These are phyloP conservation scores for Hypoxylon cercidicola DNA, from an alignment of 495 filamentous ascomycete species.

Conservation along the genomic window DNA sequence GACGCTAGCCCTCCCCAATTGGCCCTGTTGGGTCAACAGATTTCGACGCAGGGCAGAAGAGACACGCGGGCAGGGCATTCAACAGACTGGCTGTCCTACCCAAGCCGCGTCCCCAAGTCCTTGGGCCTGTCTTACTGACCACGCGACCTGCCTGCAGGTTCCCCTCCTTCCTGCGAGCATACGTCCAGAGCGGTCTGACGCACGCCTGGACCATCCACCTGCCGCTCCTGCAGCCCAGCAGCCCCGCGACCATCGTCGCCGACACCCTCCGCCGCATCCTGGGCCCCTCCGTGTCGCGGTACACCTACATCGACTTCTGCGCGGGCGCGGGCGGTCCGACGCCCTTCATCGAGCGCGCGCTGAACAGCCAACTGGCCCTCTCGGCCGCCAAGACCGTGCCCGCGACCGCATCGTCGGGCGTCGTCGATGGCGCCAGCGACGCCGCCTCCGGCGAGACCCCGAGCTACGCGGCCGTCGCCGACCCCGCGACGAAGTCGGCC, in stretches of 20 bases:
- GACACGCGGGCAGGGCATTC: slow-evolving; percentile 2
- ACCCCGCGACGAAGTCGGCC: slow-evolving; percentile 24
- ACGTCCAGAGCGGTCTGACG: slow-evolving; percentile 63
- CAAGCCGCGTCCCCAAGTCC: not conserved
- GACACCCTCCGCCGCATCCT: slow-evolving; percentile 57
- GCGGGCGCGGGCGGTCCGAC: slow-evolving; percentile 78
- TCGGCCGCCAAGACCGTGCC: slow-evolving; percentile 15
- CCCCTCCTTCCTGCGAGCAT: slow-evolving; percentile 60
- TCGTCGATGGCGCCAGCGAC: slow-evolving; percentile 43
- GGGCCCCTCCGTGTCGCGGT: slow-evolving; percentile 50
- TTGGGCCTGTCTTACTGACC: slow-evolving; percentile 6
- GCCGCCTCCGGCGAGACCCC: slow-evolving; percentile 30
- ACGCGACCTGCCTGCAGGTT: slow-evolving; percentile 52
- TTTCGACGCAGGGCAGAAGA: not conserved
- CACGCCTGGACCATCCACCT: slow-evolving; percentile 59
- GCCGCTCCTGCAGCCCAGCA: slow-evolving; percentile 57
- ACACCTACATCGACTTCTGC: slow-evolving; percentile 77
- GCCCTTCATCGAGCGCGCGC: slow-evolving; percentile 64
- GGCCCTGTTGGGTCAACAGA: slow-evolving; percentile 31
- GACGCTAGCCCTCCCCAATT: slow-evolving; percentile 26
- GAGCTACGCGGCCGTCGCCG: slow-evolving; percentile 41
- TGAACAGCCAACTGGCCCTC: slow-evolving; percentile 26
- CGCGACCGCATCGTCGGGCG: slow-evolving; percentile 25
- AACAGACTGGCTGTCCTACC: slow-evolving; percentile 28
- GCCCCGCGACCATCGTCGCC: slow-evolving; percentile 59